phyloP scores from a whole-genome alignment of 2,329 filamentous ascomycete genomes.

The Trichoderma sp. region DNA sequence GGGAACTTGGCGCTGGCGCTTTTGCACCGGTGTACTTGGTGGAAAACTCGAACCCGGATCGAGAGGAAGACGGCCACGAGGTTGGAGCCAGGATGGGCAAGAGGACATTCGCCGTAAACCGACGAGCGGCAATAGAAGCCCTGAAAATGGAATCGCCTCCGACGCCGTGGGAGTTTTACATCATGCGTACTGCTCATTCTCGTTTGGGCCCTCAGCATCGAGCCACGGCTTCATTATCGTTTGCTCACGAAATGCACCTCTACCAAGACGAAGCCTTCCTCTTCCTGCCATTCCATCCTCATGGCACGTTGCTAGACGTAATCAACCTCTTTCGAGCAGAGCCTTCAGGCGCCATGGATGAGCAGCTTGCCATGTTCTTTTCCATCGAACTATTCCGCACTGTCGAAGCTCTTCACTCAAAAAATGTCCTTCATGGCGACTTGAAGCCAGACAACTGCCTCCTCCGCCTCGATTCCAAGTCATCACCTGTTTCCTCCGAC shows the following conservation, averaged over 20 bases:
- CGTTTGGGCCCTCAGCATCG: constrained; percentile 71
- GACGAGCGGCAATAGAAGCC: constrained; percentile 68
- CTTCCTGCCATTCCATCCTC: constrained; percentile 79
- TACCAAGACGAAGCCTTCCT: constrained; percentile 89
- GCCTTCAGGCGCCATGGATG: constrained; percentile 75
- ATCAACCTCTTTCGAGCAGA: constrained; percentile 83
- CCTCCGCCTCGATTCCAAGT: constrained; percentile 66
- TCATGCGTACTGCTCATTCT: constrained; percentile 78
- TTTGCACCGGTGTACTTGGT: constrained; percentile 95
- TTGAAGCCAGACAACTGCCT: constrained; percentile 95
- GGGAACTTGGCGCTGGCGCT: constrained; percentile 86
- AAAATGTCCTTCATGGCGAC: constrained; percentile 83
- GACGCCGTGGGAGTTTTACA: constrained; percentile 92
- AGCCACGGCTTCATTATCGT: constrained; percentile 72
- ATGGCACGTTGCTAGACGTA: constrained; percentile 92
- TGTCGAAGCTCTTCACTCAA: constrained; percentile 79
- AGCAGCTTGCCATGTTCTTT: constrained; percentile 92
- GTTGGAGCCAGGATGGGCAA: constrained; percentile 58
- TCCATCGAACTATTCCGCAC: constrained; percentile 86
- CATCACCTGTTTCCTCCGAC: constrained; percentile 24
- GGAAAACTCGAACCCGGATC: constrained; percentile 62
- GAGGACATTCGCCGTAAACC: constrained; percentile 55
- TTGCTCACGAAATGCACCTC: constrained; percentile 86
- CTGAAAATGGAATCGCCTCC: constrained; percentile 93
- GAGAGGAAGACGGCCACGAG: constrained; percentile 45